phyloP scores from a whole-genome alignment of 1,284 basidiomycete genomes.

The Moesziomyces sp. region DNA sequence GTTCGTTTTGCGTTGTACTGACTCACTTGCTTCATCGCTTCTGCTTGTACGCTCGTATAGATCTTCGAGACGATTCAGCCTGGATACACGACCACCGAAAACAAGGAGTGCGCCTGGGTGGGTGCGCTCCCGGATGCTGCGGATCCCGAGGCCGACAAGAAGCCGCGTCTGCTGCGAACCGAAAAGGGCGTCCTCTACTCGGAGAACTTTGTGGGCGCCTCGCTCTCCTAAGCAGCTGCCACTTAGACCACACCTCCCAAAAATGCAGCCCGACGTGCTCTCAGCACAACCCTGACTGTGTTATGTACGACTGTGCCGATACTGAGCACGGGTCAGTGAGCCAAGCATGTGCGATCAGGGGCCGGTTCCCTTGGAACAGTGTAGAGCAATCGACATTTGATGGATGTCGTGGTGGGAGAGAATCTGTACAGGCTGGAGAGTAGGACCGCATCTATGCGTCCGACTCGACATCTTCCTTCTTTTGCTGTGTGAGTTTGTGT shows the following conservation, averaged over 20 bases:
- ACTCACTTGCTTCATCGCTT: neutral
- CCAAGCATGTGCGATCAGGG: too few species aligned
- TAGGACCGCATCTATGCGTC: constrained; percentile 36
- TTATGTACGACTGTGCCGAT: too few species aligned
- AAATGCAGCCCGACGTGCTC: constrained; percentile 3
- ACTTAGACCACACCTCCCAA: neutral
- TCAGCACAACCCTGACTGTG: neutral
- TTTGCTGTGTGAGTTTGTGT: constrained; percentile 15
- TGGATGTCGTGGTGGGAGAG: neutral
- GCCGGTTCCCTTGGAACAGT: neutral
- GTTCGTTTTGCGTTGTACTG: neutral
- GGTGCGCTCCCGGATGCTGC: constrained; percentile 56
- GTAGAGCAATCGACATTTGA: constrained; percentile 1
- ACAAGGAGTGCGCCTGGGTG: constrained; percentile 60
- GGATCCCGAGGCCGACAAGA: constrained; percentile 61
- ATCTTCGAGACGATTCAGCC: constrained; percentile 68
- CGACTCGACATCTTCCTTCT: constrained; percentile 49
- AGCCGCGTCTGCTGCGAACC: constrained; percentile 57
- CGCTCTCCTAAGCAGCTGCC: constrained; percentile 46
- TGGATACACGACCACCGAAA: constrained; percentile 58
- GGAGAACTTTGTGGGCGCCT: constrained; percentile 58
- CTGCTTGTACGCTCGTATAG: constrained; percentile 13
- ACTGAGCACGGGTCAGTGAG: too few species aligned
- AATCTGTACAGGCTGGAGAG: neutral
- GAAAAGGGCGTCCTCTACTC: constrained; percentile 56